These are phyloP conservation scores for Hypoxylon fuscum DNA, from an alignment of 495 filamentous ascomycete species.

Conservation along the genomic window DNA sequence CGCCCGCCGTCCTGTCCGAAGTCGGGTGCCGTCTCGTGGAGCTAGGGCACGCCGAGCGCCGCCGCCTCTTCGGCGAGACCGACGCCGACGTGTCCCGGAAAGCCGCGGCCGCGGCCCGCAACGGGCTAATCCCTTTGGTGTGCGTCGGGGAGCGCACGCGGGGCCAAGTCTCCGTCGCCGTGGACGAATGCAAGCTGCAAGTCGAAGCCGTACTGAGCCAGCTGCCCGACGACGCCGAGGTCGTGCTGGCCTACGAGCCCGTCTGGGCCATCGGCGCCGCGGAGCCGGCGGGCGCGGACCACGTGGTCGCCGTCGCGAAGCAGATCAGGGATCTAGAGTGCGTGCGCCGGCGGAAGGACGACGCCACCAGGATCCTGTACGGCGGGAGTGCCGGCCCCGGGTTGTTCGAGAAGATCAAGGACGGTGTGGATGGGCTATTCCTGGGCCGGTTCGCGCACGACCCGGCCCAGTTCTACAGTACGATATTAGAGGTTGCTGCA, in stretches of 20 bases:
- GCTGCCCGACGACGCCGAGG: conserved; percentile 66
- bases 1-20: conserved; percentile 68
- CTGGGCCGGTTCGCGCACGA: conserved; percentile 84
- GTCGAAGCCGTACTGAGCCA: conserved; percentile 67
- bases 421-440: conserved; percentile 83
- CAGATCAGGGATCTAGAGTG: conserved; percentile 61
- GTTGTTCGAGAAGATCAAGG: conserved; percentile 69
- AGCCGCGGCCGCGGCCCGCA: conserved; percentile 68
- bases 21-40: conserved; percentile 77
- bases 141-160: conserved; percentile 75
- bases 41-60: conserved; percentile 81
- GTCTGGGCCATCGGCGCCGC: conserved; percentile 87
- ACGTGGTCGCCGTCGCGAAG: conserved; percentile 75
- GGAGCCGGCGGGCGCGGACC: conserved; percentile 73
- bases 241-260: conserved; percentile 87
- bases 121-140: conserved; percentile 78
- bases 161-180: conserved; percentile 63
- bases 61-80: conserved; percentile 74
- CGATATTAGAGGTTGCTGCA: conserved; percentile 71
- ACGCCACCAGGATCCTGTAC: conserved; percentile 73
- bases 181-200: conserved; percentile 70
- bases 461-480: conserved; percentile 68
- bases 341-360: conserved; percentile 55
- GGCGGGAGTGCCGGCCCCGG: conserved; percentile 84
- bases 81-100: conserved; percentile 70